Base-by-base conservation (phyloP, 805 yeast genomes). In the Ogataea ramenticola region DNA sequence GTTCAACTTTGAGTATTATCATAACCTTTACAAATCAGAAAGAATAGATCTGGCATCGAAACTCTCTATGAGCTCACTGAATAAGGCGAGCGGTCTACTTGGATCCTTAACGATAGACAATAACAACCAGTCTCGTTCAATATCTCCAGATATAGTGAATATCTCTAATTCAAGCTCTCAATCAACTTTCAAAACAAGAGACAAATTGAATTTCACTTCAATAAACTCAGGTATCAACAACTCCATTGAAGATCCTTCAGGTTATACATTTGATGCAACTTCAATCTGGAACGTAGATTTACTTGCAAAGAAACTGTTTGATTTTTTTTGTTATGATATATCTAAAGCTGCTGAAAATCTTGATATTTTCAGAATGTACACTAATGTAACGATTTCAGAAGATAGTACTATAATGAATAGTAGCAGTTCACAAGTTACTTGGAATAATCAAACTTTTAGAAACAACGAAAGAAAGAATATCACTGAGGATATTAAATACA, bases 31-130 rank as follows among this genome's bases (percentile, higher is more conserved):
- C 8, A 43, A 46, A 20, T 42, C 40, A 8, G 55, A 55, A 20
- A 45, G 32, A 14, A 35, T 53, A 14, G 55, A 53, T 38, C 20
- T 52, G 15, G 43, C 36, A 5, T 17, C 43, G 4, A 52, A 47
- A 41, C 16, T 49, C 8, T 36, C 48, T 3, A 39, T 19, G 12
- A 26, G 11, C n/a, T n/a, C 21, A 9, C 7, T 37, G 20, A 12
- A 26, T 17, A n/a, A 22, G 11, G 15, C 21, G 15, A 36, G 32
- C 26, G 10, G 32, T 16, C 7, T 37, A 26, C 22, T 37, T 8
- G 33, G 21, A 37, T 37, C 40, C 3, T 17, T 37, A 9, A 17
- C 21, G 8, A 27, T 10, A n/a, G 21, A 15, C 19, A 36, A 15
- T 9, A 26, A 16, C 8, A 8, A n/a, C 3, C 12, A 16, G 3